Evolutionary conservation across 2,329 filamentous ascomycete species (phyloP).

Genomic region (Pseudonectria buxi): DNA sequence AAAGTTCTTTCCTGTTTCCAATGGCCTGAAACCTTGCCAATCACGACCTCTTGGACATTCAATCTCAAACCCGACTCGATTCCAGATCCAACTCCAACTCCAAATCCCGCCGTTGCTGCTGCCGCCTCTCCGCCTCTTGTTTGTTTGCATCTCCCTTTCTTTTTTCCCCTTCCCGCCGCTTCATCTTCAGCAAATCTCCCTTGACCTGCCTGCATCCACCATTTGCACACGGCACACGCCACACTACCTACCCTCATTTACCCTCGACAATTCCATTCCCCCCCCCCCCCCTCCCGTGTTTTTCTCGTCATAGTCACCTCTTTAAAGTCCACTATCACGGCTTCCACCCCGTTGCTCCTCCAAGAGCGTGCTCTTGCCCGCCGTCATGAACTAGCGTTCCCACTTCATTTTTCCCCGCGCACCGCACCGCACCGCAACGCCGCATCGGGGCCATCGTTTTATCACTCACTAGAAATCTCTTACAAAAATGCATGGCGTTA

Average conservation of each 20-base stretch:
- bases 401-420: constrained; percentile 26
- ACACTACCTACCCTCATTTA: constrained; percentile 20
- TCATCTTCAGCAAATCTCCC: constrained; percentile 13
- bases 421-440: constrained; percentile 2
- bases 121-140: constrained; percentile 4
- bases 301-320: constrained; percentile 26
- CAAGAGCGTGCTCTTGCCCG: constrained; percentile 29
- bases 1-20: neutral
- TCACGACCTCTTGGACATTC: neutral
- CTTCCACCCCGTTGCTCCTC: constrained; percentile 19
- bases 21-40: neutral
- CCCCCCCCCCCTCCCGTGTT: constrained; percentile 25
- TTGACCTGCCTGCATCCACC: constrained; percentile 11
- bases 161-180: constrained; percentile 3
- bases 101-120: constrained; percentile 1
- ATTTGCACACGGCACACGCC: constrained; percentile 20
- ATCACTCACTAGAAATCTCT: constrained; percentile 22
- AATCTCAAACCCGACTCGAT: no score
- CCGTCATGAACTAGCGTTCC: constrained; percentile 36
- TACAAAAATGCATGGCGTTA: constrained; percentile 37
- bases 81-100: no score
- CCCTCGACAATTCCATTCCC: constrained; percentile 13
- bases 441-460: constrained; percentile 22
- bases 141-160: neutral
- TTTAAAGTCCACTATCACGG: constrained; percentile 19